These are phyloP conservation scores for Evernia prunastri DNA, from an alignment of 495 filamentous ascomycete species.

Conservation along the genomic window DNA sequence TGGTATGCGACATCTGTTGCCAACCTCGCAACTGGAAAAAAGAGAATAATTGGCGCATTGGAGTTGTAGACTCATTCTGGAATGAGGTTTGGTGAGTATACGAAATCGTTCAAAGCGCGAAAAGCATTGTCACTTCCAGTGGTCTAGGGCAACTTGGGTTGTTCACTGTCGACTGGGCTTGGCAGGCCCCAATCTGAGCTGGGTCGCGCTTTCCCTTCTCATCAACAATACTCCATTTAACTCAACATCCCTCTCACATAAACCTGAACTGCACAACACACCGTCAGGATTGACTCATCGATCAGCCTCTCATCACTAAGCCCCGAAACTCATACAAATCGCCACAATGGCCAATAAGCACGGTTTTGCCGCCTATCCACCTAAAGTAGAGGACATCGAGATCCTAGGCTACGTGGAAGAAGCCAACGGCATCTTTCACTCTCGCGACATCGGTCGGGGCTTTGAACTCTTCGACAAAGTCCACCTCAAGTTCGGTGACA, in stretches of 20 bases:
- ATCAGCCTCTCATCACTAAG: background rate
- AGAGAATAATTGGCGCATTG: too few species aligned
- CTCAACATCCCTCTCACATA: background rate
- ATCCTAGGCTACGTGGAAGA: conserved; percentile 21
- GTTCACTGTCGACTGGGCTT: too few species aligned
- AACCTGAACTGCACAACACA: background rate
- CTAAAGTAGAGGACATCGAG: background rate
- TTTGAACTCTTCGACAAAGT: conserved; percentile 16
- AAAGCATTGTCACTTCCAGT: too few species aligned
- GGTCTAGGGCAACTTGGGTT: too few species aligned
- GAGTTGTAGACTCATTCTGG: too few species aligned
- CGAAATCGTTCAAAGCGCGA: too few species aligned
- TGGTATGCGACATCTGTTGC: too few species aligned
- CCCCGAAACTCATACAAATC: too few species aligned
- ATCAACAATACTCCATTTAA: background rate
- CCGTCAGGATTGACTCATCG: background rate
- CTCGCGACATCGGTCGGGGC: conserved; percentile 23
- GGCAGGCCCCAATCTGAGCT: background rate
- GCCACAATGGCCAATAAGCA: background rate
- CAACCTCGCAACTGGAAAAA: too few species aligned
- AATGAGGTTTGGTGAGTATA: too few species aligned
- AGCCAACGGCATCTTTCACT: conserved; percentile 16
- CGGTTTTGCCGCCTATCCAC: background rate
- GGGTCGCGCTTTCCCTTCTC: background rate
- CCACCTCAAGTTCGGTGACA: conserved; percentile 26